phyloP scores from a whole-genome alignment of 176 grass and related monocot species.

The Eremochloa ophiuroides region DNA sequence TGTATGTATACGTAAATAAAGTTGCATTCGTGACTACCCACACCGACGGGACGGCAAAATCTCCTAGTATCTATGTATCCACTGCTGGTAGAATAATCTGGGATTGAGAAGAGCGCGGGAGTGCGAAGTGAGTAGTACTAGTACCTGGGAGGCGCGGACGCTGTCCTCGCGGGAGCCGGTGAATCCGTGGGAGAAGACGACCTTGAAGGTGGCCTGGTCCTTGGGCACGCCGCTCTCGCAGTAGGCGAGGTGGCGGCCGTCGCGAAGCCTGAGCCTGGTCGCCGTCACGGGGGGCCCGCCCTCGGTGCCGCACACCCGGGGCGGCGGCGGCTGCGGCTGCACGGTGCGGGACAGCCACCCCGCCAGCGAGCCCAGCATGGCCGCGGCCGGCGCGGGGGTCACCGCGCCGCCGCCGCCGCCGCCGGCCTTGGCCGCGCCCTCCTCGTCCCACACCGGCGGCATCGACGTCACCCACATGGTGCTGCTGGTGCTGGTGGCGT shows the following conservation, averaged over 20 bases:
- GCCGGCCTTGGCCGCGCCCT: neutral
- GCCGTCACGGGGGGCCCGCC: constrained; percentile 66
- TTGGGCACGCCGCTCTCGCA: constrained; percentile 70
- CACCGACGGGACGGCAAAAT: too few species aligned
- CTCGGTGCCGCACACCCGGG: constrained; percentile 51
- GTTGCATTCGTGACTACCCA: too few species aligned
- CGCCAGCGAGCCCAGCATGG: constrained; percentile 42
- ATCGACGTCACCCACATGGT: constrained; percentile 29
- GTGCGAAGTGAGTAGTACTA: too few species aligned
- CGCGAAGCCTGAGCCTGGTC: constrained; percentile 44
- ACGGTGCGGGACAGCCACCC: constrained; percentile 44
- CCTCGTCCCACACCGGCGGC: constrained; percentile 53
- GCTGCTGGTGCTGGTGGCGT: rapidly evolving
- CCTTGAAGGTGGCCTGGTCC: constrained; percentile 53
- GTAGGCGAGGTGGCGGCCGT: constrained; percentile 81
- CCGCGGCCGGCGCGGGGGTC: constrained; percentile 29
- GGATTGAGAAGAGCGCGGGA: too few species aligned
- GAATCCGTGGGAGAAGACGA: constrained; percentile 88
- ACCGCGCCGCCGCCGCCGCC: neutral
- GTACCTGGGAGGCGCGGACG: constrained; percentile 55
- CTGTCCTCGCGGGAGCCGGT: constrained; percentile 52
- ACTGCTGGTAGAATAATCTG: too few species aligned
- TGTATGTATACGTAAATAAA: too few species aligned
- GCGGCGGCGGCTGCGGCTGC: constrained; percentile 42
- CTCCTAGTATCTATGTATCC: too few species aligned